A percentile compares a stretch with the other conserved stretches of the same genome.
phyloP scores from a whole-genome alignment of 306 rosid genomes.

The Dalbergia oliveri region DNA sequence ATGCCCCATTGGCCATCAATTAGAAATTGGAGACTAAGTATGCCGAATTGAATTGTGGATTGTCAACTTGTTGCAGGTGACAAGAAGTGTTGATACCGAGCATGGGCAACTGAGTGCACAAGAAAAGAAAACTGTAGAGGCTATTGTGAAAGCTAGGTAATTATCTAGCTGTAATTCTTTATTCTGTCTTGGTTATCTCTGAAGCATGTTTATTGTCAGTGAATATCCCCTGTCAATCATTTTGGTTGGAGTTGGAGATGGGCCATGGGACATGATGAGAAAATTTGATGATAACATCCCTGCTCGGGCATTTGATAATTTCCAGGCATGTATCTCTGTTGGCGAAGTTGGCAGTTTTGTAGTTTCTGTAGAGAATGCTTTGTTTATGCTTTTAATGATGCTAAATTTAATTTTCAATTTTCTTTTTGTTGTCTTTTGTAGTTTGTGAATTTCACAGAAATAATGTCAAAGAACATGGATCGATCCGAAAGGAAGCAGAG shows the following conservation, averaged over 20 bases:
- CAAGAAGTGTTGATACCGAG: constrained; percentile 88
- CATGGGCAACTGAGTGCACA: constrained; percentile 88
- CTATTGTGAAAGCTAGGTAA: constrained; percentile 96
- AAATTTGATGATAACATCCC: constrained; percentile 95
- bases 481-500: constrained; percentile 85
- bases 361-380: neutral
- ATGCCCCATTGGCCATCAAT: constrained; percentile 18
- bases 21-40: constrained; percentile 16
- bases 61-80: constrained; percentile 66
- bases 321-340: constrained; percentile 69
- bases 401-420: constrained; percentile 11
- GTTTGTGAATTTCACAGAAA: constrained; percentile 96
- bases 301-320: constrained; percentile 89
- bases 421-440: constrained; percentile 51
- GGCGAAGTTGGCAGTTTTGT: constrained; percentile 31
- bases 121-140: constrained; percentile 86
- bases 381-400: constrained; percentile 9
- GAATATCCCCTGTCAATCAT: constrained; percentile 85
- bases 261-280: constrained; percentile 99
- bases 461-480: constrained; percentile 83
- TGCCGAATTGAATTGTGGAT: constrained; percentile 38
- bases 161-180: constrained; percentile 29
- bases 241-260: constrained; percentile 97
- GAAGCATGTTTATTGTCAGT: constrained; percentile 53
- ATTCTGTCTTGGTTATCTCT: constrained; percentile 14